Evolutionary conservation across 129 eudicot genomes (phyloP).

Genomic region (Cynara cardunculus): DNA sequence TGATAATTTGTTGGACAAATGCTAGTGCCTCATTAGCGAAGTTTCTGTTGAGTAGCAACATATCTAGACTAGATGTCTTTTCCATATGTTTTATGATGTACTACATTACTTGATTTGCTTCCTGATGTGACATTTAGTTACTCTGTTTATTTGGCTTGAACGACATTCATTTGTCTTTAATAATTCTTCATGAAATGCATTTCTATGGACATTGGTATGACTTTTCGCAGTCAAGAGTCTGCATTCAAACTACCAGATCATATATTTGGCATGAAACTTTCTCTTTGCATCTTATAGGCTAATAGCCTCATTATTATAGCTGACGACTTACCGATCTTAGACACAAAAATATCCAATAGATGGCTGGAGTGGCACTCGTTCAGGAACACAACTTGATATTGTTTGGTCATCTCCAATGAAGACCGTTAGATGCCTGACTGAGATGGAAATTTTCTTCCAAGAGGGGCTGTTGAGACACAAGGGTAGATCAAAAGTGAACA

Average conservation of each 20-base stretch:
- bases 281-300: too few relatives aligned
- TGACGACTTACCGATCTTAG: too few relatives aligned
- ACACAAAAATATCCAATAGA: too few relatives aligned
- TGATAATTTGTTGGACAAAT: too few relatives aligned
- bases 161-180: not conserved
- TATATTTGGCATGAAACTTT: not conserved
- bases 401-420: too few relatives aligned
- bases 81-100: not conserved
- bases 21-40: not conserved
- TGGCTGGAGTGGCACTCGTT: too few relatives aligned
- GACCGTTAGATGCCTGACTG: too few relatives aligned
- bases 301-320: too few relatives aligned
- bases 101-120: slow-evolving; percentile 12
- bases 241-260: not conserved
- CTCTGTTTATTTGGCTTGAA: not conserved
- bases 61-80: not conserved
- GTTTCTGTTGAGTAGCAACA: too few relatives aligned
- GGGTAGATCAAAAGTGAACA: not conserved
- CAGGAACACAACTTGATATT: too few relatives aligned
- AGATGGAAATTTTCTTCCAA: too few relatives aligned
- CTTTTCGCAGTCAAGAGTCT: not conserved
- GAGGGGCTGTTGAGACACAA: not conserved
- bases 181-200: not conserved
- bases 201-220: not conserved
- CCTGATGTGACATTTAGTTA: slow-evolving; percentile 11